Base-by-base conservation (phyloP, 306 rosid species). In the Trifolium repens region DNA sequence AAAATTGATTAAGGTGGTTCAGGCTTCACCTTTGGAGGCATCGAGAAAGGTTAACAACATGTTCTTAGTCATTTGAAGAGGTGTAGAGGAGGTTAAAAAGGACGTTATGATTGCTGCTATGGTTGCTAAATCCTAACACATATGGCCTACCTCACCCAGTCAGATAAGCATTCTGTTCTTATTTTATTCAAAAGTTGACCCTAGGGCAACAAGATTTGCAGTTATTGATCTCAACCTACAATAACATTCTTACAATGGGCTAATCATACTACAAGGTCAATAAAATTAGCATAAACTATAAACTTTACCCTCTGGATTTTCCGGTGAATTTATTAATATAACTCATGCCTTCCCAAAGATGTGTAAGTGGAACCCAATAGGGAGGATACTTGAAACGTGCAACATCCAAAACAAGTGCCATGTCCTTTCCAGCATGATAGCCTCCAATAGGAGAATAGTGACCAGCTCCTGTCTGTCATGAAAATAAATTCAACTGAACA, bases 401-500 rank as follows among this genome's bases (percentile, higher is more conserved):
- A 71, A 94, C 98, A 61, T 90, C 98, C 85, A 94, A 79, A 79
- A 94, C 85, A 73, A 94, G 94, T 0, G 87, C 88, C 98, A 94
- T 94, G 83, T 94, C 97, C 79, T 71, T 87, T 68, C 80, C 93
- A 80, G 78, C 88, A 70, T 94, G 97, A 84, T 88, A 94, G 64
- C 97, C 98, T 64, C 97, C 98, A 67, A 94, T 92, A 16, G 98
- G 98, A 62, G 98, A 94, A 90, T 91, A 94, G 83, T 94, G 98
- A 65, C 98, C 98, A 7, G 78, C 81, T 86, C 98, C 98, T 0
- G 97, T 87, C 98, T 94, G 84, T 79, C 77, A 76, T 40, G 40
- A 35, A 35, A 35, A 35, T 57, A 68, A 78, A 60, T 47, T 77
- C 50, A 52, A 67, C 59, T 69, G 35, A 42, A 64, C 5, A 83